phyloP scores from a whole-genome alignment of 257 asterid genomes.

The Orobanche coerulescens region DNA sequence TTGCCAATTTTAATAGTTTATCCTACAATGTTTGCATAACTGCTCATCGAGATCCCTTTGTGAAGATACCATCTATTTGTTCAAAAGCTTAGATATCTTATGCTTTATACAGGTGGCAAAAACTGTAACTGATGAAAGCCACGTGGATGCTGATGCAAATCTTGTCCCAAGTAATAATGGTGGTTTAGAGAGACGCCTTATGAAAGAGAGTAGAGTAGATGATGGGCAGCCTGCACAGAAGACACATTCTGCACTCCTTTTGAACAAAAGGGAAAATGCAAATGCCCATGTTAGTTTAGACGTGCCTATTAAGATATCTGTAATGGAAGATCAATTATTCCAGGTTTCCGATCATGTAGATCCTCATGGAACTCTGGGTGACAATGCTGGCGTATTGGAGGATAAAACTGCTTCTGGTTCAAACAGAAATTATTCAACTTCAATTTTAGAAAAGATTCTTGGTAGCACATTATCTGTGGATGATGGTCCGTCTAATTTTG shows the following conservation, averaged over 20 bases:
- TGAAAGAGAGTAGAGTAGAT: conserved; percentile 29
- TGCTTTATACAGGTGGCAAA: conserved; percentile 41
- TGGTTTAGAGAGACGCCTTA: conserved; percentile 29
- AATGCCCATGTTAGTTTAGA: conserved; percentile 28
- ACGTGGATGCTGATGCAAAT: conserved; percentile 27
- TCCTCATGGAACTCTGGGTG: conserved; percentile 31
- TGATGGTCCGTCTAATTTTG: conserved; percentile 30
- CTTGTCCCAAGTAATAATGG: conserved; percentile 30
- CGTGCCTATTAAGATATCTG: conserved; percentile 30
- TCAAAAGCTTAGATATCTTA: conserved; percentile 13
- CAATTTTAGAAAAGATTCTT: conserved; percentile 58
- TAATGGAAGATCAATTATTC: conserved; percentile 31
- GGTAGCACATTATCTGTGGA: conserved; percentile 41
- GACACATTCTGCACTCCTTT: conserved; percentile 21
- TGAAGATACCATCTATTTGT: conserved; percentile 2
- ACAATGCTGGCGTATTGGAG: conserved; percentile 31
- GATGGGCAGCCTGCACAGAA: conserved; percentile 36
- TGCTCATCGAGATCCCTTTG: conserved; percentile 15
- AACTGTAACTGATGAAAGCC: conserved; percentile 32
- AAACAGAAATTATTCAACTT: conserved; percentile 33
- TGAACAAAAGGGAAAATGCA: conserved; percentile 36
- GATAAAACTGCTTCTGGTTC: conserved; percentile 34
- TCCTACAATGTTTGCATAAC: conserved; percentile 8
- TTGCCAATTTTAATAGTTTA: neutral
- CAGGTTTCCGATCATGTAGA: conserved; percentile 30